Evolutionary conservation across 1,284 basidiomycete genomes (phyloP), one percentile per base, ranked within the genome.

Genomic region (Melampsora abietis-canadensis): DNA sequence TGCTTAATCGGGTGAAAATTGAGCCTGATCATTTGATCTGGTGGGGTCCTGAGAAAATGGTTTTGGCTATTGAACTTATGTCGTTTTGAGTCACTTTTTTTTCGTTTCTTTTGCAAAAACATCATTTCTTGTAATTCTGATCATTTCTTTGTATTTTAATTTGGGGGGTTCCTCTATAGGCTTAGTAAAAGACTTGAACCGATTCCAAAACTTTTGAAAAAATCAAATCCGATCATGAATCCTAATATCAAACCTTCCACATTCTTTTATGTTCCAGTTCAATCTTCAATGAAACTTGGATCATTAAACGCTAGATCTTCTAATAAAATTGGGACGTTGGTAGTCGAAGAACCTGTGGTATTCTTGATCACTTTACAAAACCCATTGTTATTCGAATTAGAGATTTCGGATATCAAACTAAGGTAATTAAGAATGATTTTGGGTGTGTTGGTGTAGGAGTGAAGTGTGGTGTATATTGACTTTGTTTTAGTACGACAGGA

Each of bases 361-460:
- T 47, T 72, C 17, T 51, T 64, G n/a, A 51, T 72, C 17, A 72
- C 68, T 24, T 47, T 64, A 54, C 68, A 72, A 47, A 72, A 72
- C 34, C 48, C 68, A 34, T 46, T 72, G 46, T 51, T 61, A 30
- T 63, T 72, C 31, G 60, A 63, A 47, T 48, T 72, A n/a, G 68
- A 63, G 30, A 47, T 72, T 24, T 54, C 37, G 27, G 63, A 51
- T 31, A 63, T 72, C 21, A 40, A 61, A 37, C 62, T 72, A 47
- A 72, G 68, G 68, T 72, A 24, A 12, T 40, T 34, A 15, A 21
- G 15, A 27, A 27, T 27, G 27, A 21, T 46, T 46, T 65, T 46
- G 34, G 34, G 34, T 37, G 34, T 37, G 4, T 37, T 37, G 12
- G 30, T 48, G 48, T 17, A 54, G 8, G 27, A 4, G 21, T 17